Evolutionary conservation across 805 yeast genomes (phyloP).

Genomic region (Teunomyces gatunensis): DNA sequence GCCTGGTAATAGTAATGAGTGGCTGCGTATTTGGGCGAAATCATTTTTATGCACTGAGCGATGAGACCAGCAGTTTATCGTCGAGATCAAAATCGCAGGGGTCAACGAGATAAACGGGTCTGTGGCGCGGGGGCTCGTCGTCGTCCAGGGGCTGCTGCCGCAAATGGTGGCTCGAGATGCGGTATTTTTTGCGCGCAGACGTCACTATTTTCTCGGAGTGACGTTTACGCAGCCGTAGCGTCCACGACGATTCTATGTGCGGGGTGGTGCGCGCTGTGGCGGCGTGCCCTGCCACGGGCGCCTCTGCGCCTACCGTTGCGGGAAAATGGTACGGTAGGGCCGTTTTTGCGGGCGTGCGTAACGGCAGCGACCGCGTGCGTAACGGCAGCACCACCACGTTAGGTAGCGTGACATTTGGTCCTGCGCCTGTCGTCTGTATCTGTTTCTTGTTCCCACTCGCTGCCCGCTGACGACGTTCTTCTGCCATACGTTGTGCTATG

Average conservation of each 20-base stretch:
- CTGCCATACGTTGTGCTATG: neutral
- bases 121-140: neutral
- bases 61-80: neutral
- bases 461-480: neutral
- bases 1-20: conserved; percentile 30
- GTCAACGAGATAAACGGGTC: neutral
- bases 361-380: no score
- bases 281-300: no score
- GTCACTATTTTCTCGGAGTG: neutral
- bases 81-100: conserved; percentile 2
- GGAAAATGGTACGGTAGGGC: no score
- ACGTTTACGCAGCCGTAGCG: neutral
- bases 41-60: conserved; percentile 21
- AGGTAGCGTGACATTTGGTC: no score
- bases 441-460: no score
- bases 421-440: no score
- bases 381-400: no score
- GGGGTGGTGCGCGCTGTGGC: no score
- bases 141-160: neutral
- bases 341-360: neutral
- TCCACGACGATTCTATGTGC: neutral
- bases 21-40: conserved; percentile 41
- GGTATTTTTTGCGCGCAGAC: neutral
- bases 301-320: no score
- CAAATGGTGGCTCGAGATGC: neutral